Base-by-base conservation (phyloP, 2,329 filamentous ascomycete genomes). In the Pseudophaeomoniella oleicola region DNA sequence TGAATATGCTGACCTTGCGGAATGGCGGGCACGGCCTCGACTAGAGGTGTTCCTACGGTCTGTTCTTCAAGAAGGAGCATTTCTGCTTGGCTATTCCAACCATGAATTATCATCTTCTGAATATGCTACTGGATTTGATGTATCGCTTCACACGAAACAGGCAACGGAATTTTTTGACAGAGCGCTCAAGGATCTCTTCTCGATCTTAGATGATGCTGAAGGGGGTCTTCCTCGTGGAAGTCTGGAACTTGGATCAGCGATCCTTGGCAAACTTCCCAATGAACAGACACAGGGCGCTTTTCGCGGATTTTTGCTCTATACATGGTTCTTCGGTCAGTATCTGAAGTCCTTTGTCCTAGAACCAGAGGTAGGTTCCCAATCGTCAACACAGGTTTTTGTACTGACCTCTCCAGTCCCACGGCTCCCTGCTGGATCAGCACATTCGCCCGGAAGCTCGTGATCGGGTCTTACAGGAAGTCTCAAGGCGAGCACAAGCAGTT, bases 21-120 rank as follows among this genome's bases (percentile, higher is more conserved):
- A 87, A 56, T 96, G 88, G 87, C 81, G 84, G 30, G 85, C 85
- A 39, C 86, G 81, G 50, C 75, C 79, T 46, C 90, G 86, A 44
- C 77, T 98, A 67, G 87, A 94, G 60, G 81, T 85, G 60, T 96
- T 88, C 56, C 72, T 98, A 10, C 90, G 94, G 82, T 83, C 90
- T 54, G 84, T 92, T 41, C 72, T 98, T 19, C 84, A 94, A 58
- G 82, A 92, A 49, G 90, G 90, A 46, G 81, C 86, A 29, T 94
- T 94, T 53, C 67, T 96, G 39, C 67, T 94, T 47, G 86, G 94
- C 51, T 78, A 81, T 51, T 78, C 83, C 50, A 82, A 87, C 56
- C 81, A 86, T 51, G 80, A 84, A 19, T 16, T 34, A 17, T 34
- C 78, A 41, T 68, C 79, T 44, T 71, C 79, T 58, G 77, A 85